phyloP scores from a whole-genome alignment of 148 eudicot genomes.

The Talinum fruticosum region DNA sequence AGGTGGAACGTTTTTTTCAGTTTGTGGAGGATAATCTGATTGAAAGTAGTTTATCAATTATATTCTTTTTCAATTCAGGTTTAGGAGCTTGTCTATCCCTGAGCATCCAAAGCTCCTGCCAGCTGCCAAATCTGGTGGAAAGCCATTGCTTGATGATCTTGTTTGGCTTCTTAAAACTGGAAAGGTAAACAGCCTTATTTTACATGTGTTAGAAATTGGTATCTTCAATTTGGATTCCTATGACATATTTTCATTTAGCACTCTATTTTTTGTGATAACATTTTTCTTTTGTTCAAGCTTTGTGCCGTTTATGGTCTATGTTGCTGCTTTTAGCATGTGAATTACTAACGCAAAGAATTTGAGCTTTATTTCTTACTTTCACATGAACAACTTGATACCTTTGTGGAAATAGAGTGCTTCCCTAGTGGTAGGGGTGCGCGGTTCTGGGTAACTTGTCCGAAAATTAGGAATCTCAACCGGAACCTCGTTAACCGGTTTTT shows the following conservation, averaged over 20 bases:
- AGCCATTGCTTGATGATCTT: conserved; percentile 96
- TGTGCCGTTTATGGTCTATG: neutral
- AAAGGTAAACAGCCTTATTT: conserved; percentile 47
- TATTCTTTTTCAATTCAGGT: conserved; percentile 59
- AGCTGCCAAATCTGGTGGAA: conserved; percentile 83
- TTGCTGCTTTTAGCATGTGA: no score
- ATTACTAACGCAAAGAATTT: no score
- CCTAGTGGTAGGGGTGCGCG: no score
- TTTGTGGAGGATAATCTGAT: no score
- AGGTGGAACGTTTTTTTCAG: no score
- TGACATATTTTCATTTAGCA: neutral
- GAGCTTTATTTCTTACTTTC: no score
- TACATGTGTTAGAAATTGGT: neutral
- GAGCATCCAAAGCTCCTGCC: conserved; percentile 91
- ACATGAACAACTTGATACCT: no score
- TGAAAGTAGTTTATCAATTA: no score
- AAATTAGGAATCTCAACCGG: no score
- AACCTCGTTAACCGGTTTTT: no score
- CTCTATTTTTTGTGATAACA: neutral
- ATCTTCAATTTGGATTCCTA: neutral
- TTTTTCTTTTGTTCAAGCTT: neutral
- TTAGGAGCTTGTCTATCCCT: conserved; percentile 86
- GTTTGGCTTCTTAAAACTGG: conserved; percentile 97
- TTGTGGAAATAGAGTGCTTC: no score
- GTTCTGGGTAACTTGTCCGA: no score